Evolutionary conservation across 2,329 filamentous ascomycete species (phyloP), one percentile per base, ranked within the genome.

Genomic region (Botrytis medusae): DNA sequence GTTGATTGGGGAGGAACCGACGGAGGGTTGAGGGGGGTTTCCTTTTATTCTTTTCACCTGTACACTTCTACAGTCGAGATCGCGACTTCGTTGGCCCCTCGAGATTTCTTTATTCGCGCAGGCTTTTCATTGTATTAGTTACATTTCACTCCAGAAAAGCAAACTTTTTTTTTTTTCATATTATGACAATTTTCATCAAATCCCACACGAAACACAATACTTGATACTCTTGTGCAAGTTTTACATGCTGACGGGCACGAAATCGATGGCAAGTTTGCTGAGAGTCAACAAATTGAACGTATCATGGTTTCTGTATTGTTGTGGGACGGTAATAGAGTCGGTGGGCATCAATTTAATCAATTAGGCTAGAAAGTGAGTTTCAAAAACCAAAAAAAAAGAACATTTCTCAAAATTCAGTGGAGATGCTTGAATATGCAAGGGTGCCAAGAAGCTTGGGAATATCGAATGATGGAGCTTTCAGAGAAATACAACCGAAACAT

Each of bases 231-330:
- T 59, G 65, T 69, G 48, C 65, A 37, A 69, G 65, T 69, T 67
- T 32, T 29, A 69, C 48, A 67, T 42, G n/a, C 48, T 29, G 37
- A 57, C 20, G 44, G 44, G 42, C 20, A 65, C 12, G 63, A 34
- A 29, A 48, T 48, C 29, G 37, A 69, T 69, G 48, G 65, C 65
- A 69, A 69, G 65, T 69, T 69, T 57, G 37, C 65, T 69, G 65
- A 42, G 34, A 42, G 65, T 42, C 34, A 32, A 40, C 37, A 69
- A 37, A 69, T 37, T 42, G 48, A 69, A 69, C 57, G 65, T 69
- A 69, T 29, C 32, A 57, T 69, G 44, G 48, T 69, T 57, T 69
- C 37, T 51, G 65, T 69, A 48, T 48, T 51, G 8, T 42, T 69
- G 51, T 57, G 65, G 48, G 51, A 42, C 10, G 48, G 37, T 18